Evolutionary conservation across 805 yeast genomes (phyloP), one percentile per base, ranked within the genome.

Genomic region (Cyberlindnera saturnus): DNA sequence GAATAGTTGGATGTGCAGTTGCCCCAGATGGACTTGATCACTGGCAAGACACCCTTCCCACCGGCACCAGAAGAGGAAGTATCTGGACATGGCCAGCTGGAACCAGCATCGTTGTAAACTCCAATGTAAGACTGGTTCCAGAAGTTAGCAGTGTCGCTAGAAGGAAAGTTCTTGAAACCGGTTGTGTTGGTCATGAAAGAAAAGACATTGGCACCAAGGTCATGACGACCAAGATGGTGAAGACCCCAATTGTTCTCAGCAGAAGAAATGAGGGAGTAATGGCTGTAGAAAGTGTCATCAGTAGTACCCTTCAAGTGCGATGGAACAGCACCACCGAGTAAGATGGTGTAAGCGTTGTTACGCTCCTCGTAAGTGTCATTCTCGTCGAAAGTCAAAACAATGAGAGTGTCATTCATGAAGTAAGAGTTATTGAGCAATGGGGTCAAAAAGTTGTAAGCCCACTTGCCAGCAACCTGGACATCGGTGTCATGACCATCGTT

Each of bases 401-500:
- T 58, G 47, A 72, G 57, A 38, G 51, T 48, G 75, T 67, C 61
- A 44, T 69, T 54, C 63, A 69, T 72, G 66, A 74, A 75, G 64
- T 71, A 70, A 26, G 60, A 55, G 63, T 73, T 71, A 48, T 60
- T 49, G 53, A 70, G 59, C 49, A 71, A 56, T 36, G 77, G 77
- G 42, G 57, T 61, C 43, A 75, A 53, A 65, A 73, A 73, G 43
- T 59, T 47, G 43, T 65, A 66, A 32, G 73, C 52, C 79, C 79
- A 75, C 41, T 51, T 45, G 33, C 74, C 74, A n/a, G 78, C 70
- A 39, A 67, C 63, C 42, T 64, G 65, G 42, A 75, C 67, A 51
- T 65, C 71, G 34, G 73, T 51, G 59, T 71, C 76, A 48, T 75
- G 75, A 37, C 77, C 80, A 56, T 75, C 78, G 60, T 73, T 64